Evolutionary conservation across 2,329 filamentous ascomycete genomes (phyloP), one percentile per base, ranked within the genome.

Genomic region (Torrubiella hemipterigena): DNA sequence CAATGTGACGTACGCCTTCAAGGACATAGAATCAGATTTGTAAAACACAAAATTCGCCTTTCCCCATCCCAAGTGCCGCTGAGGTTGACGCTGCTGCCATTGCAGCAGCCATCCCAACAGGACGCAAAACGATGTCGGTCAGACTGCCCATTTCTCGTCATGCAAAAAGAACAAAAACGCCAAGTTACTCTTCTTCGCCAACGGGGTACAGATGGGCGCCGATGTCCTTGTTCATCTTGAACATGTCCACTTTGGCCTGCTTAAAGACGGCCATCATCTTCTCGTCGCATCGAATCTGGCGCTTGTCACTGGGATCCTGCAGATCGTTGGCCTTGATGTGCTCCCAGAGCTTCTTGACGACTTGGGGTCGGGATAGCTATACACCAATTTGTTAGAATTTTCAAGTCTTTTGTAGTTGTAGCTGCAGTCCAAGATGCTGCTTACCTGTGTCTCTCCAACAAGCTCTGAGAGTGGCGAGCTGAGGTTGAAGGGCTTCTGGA

Each of bases 211-310:
- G 66, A 49, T 96, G 89, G 51, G 81, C 78, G 40, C 83, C 85
- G 9, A 96, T 74, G 12, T 94, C 73, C 65, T 95, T 95, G 65
- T 94, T 96, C 89, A 98, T 96, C 44, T 85, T 87, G 57, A 98
- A 98, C 91, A 98, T 98, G 58, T 96, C 85, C 30, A 98, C 81
- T 48, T 73, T 82, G 47, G 86, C 75, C 48, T 81, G 73, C 55
- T 93, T 93, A 63, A 98, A 98, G 7, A 98, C 81, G 6, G 81
- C 81, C 38, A 83, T 77, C 80, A 98, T 81, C 44, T 75, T 77
- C 16, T 93, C 84, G 56, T 98, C 91, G 59, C 91, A 98, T 17
- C 75, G 65, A 40, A 98, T 98, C 44, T 94, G 85, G 15, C 91
- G 81, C 55, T 87, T 89, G 61, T 98, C 89, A 41, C 56, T 74